Evolutionary conservation across 225 moss, liverwort and hornwort genomes (phyloP).

Genomic region (Marchantia paleacea): DNA sequence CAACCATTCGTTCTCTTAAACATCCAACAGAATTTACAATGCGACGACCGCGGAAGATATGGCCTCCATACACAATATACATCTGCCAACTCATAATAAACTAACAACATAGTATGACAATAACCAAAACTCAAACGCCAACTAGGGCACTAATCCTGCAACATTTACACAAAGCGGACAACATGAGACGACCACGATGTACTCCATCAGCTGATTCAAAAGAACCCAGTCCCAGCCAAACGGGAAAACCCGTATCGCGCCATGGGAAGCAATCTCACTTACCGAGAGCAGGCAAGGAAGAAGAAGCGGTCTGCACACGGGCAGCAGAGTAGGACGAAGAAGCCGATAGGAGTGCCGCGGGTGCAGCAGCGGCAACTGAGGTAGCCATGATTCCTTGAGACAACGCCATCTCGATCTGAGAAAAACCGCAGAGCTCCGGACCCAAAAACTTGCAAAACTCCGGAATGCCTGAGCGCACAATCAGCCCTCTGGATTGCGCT

Average conservation of each 20-base stretch:
- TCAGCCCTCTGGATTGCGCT: background rate
- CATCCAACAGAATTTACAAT: too few relatives aligned
- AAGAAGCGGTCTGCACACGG: background rate
- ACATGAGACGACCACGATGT: background rate
- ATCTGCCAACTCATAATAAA: background rate
- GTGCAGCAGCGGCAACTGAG: background rate
- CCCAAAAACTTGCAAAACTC: background rate
- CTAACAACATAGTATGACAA: background rate
- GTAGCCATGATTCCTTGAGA: conserved; percentile 21
- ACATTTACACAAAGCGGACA: background rate
- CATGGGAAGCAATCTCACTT: background rate
- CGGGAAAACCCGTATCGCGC: background rate
- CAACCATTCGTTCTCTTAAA: too few relatives aligned
- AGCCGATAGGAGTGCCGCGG: conserved; percentile 5
- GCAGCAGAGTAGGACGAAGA: conserved; percentile 19
- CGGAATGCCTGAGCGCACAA: background rate
- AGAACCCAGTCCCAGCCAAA: background rate
- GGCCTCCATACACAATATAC: too few relatives aligned
- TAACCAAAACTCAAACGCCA: background rate
- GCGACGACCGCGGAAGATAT: too few relatives aligned
- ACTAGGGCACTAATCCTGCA: background rate
- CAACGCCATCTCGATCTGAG: conserved; percentile 18
- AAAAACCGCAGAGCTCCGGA: too few relatives aligned
- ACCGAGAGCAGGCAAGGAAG: conserved; percentile 13
- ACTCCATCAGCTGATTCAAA: background rate